Conservation (phyloP, 495 filamentous ascomycete species). For the Penicillium cosmopolitanum region DNA sequence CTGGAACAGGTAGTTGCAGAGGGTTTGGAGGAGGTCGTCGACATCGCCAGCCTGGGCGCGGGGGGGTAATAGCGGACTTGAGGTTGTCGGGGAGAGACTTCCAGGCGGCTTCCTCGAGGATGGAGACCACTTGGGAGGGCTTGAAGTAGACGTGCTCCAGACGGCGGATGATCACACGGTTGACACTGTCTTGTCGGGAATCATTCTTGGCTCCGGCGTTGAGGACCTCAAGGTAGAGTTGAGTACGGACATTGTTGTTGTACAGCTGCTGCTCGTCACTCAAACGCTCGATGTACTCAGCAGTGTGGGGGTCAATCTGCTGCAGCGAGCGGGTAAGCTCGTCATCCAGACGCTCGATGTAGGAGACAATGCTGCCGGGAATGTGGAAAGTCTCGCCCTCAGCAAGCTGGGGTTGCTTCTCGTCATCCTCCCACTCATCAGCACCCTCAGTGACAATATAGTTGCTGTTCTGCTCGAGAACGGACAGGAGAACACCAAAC, state of each 20-base stretch:
- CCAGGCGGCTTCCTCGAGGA: slow-evolving; percentile 91
- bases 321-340: slow-evolving; percentile 96
- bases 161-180: slow-evolving; percentile 89
- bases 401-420: slow-evolving; percentile 77
- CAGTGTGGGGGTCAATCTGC: slow-evolving; percentile 96
- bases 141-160: slow-evolving; percentile 99
- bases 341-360: slow-evolving; percentile 93
- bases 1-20: slow-evolving; percentile 93
- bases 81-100: slow-evolving; percentile 72
- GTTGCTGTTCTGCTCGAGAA: slow-evolving; percentile 76
- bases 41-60: slow-evolving; percentile 66
- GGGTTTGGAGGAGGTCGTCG: slow-evolving; percentile 74
- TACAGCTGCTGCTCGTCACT: slow-evolving; percentile 92
- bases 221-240: slow-evolving; percentile 85
- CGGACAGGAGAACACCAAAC: slow-evolving; percentile 71
- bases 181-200: slow-evolving; percentile 76
- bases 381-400: slow-evolving; percentile 79
- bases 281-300: slow-evolving; percentile 95
- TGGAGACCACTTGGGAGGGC: slow-evolving; percentile 89
- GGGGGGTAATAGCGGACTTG: slow-evolving; percentile 81
- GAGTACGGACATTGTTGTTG: slow-evolving; percentile 81
- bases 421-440: slow-evolving; percentile 99
- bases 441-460: slow-evolving; percentile 86
- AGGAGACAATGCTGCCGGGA: slow-evolving; percentile 91
- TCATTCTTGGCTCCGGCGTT: slow-evolving; percentile 71